Evolutionary conservation across 139 green algal genomes (phyloP), one percentile per base, ranked within the genome.

Genomic region (Picochlorum sp.): DNA sequence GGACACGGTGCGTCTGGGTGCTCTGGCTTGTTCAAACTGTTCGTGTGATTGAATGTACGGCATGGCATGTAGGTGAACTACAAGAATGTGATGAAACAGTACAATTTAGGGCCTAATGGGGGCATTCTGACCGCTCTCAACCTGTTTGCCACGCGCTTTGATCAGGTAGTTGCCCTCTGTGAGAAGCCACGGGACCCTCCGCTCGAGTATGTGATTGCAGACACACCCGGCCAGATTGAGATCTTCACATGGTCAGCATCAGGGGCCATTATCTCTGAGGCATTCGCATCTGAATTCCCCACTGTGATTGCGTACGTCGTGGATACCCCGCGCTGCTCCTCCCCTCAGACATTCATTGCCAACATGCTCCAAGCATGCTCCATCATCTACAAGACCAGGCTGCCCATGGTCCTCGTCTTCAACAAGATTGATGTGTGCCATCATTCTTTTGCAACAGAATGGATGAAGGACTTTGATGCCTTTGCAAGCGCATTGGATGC

Each of bases 191-290:
- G 89, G 13, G 77, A 89, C 26, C 88, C 88, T 0, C 82, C 83
- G 4, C 79, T 92, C 11, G 57, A 88, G 34, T 90, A 88, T 68
- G 78, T 98, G 13, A 65, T 98, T 4, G 85, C 87, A 3, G 94
- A 99, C 83, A 98, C 94, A 1, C 92, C 94, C 2, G 92, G 92
- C 0, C 92, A 99, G 77, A 99, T 99, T 24, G 94, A 99, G 77
- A 96, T 98, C 67, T 99, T 99, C 85, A 98, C 94, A 0, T 99
- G 94, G 94, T 91, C 77, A 4, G 92, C 91, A 3, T 90, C 77
- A 11, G 87, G 91, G 11, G 67, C 83, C 30, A 96, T 98, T 62
- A 85, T 98, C 58, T 95, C 90, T 0, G 94, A 99, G 59, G 81
- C 90, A 14, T 86, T 99, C 57, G 92, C 92, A 14, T 85, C 77